Conservation (phyloP, 2,329 filamentous ascomycete species). For the Thielaviopsis ethacetica region DNA sequence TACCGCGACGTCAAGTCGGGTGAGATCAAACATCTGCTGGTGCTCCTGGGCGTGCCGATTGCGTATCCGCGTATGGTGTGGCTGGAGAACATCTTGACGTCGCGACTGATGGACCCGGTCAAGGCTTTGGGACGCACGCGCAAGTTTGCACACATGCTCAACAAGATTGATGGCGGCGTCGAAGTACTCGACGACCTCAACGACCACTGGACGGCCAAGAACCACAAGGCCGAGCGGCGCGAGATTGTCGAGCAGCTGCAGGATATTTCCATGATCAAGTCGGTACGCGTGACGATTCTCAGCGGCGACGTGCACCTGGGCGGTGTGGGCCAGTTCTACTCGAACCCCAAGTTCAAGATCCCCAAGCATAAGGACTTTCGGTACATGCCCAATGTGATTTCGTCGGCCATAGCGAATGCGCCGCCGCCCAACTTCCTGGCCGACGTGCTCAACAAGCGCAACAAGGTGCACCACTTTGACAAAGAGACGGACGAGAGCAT, state of each 20-base stretch:
- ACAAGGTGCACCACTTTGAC: constrained; percentile 61
- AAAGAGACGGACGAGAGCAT: constrained; percentile 81
- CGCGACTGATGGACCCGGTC: constrained; percentile 69
- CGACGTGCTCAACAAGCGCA: constrained; percentile 83
- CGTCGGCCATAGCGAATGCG: constrained; percentile 84
- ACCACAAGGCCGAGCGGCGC: constrained; percentile 79
- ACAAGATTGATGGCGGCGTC: constrained; percentile 79
- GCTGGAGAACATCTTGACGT: constrained; percentile 58
- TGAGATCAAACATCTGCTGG: constrained; percentile 76
- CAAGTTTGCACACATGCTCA: constrained; percentile 62
- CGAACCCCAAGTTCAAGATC: constrained; percentile 62
- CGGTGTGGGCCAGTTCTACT: constrained; percentile 88
- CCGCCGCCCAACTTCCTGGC: constrained; percentile 78
- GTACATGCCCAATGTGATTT: constrained; percentile 93
- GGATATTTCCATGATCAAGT: constrained; percentile 83
- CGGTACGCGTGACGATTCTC: constrained; percentile 77
- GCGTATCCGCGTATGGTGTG: constrained; percentile 62
- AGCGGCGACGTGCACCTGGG: constrained; percentile 89
- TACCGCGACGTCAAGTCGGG: constrained; percentile 69
- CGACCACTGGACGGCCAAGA: constrained; percentile 94
- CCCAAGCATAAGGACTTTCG: constrained; percentile 83
- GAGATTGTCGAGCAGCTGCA: constrained; percentile 83
- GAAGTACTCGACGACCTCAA: constrained; percentile 86
- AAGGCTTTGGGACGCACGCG: constrained; percentile 77
- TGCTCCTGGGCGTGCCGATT: constrained; percentile 70